phyloP scores from a whole-genome alignment of 1,284 basidiomycete genomes.

The Sporisorium reilianum region DNA sequence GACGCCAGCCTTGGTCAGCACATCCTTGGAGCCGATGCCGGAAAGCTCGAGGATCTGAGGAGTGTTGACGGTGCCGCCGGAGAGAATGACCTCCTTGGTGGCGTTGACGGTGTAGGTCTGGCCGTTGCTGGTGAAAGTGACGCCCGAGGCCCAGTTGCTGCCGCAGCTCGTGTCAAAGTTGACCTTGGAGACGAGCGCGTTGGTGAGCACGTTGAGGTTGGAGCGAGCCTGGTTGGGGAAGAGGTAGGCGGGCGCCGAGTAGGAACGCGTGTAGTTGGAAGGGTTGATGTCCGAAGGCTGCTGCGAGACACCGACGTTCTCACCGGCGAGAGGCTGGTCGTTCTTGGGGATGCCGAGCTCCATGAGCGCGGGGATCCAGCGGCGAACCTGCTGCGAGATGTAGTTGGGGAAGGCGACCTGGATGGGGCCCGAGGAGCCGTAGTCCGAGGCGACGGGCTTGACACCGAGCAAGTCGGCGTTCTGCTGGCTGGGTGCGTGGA shows the following conservation, averaged over 20 bases:
- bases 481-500: conserved; percentile 58
- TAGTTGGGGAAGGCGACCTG: conserved; percentile 63
- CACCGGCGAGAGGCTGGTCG: conserved; percentile 56
- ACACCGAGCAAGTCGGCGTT: conserved; percentile 54
- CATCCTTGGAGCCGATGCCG: conserved; percentile 72
- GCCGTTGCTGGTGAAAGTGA: conserved; percentile 48
- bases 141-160: conserved; percentile 45
- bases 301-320: conserved; percentile 62
- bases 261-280: conserved; percentile 61
- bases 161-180: conserved; percentile 38
- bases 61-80: conserved; percentile 60
- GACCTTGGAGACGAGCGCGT: conserved; percentile 58
- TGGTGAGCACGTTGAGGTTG: conserved; percentile 59
- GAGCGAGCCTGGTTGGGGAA: conserved; percentile 52
- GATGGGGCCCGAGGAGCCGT: conserved; percentile 64
- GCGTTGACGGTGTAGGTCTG: conserved; percentile 54
- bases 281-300: conserved; percentile 64
- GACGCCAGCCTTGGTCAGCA: conserved; percentile 70
- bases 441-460: conserved; percentile 53
- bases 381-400: conserved; percentile 55
- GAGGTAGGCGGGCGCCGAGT: conserved; percentile 63
- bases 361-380: conserved; percentile 50
- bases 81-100: conserved; percentile 60
- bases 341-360: conserved; percentile 51
- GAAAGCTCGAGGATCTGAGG: conserved; percentile 73